These are phyloP conservation scores for Litchi chinensis DNA, from an alignment of 345 rosid genomes.

Conservation along the genomic window DNA sequence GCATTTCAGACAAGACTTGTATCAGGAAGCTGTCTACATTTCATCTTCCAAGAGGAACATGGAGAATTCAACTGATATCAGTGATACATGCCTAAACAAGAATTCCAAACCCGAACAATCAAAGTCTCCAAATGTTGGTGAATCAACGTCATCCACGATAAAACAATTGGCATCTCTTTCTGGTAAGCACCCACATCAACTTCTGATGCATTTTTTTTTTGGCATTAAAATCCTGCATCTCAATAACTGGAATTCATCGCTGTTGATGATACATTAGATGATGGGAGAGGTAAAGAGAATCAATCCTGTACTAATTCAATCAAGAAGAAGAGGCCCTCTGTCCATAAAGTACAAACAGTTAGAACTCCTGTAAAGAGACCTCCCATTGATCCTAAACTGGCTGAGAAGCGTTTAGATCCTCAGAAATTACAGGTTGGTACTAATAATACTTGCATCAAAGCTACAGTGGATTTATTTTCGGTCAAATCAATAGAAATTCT, in stretches of 20 bases:
- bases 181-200: constrained; percentile 33
- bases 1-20: constrained; percentile 66
- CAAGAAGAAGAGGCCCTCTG: constrained; percentile 34
- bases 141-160: constrained; percentile 25
- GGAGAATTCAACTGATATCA: constrained; percentile 36
- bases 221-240: not conserved
- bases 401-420: constrained; percentile 47
- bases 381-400: constrained; percentile 29
- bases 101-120: constrained; percentile 34
- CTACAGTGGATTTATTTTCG: not conserved
- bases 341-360: constrained; percentile 30
- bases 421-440: constrained; percentile 45
- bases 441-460: not conserved
- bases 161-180: constrained; percentile 33
- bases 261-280: constrained; percentile 34
- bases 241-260: not conserved
- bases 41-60: constrained; percentile 56
- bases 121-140: constrained; percentile 28
- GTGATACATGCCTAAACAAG: constrained; percentile 27
- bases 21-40: constrained; percentile 70
- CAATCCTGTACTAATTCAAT: constrained; percentile 32
- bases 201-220: not conserved
- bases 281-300: constrained; percentile 46
- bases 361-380: constrained; percentile 41
- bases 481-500: constrained; percentile 14